Conservation (phyloP, 164 flowering plant species). For the Akebia trifoliata region DNA sequence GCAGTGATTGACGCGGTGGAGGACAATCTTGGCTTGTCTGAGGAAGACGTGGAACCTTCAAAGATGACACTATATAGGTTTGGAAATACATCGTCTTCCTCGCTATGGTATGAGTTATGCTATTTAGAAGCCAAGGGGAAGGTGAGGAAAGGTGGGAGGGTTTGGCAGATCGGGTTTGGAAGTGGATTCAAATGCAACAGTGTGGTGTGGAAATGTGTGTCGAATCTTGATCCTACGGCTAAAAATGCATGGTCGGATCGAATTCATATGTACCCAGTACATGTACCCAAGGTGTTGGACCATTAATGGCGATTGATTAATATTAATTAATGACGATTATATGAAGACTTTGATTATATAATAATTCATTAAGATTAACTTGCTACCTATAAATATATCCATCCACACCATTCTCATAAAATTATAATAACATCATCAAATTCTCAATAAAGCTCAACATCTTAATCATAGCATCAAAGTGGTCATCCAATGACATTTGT, state of each 20-base stretch:
- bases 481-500: too few relatives aligned
- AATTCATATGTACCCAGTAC: conserved; percentile 17
- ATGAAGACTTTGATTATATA: too few relatives aligned
- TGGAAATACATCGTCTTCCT: conserved; percentile 21
- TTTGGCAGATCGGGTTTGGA: conserved; percentile 20
- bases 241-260: conserved; percentile 21
- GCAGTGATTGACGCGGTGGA: conserved; percentile 14
- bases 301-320: not conserved
- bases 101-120: conserved; percentile 18
- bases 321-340: too few relatives aligned
- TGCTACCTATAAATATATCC: too few relatives aligned
- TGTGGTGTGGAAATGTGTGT: conserved; percentile 22
- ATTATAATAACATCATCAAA: too few relatives aligned
- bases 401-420: too few relatives aligned
- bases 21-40: conserved; percentile 8
- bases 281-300: conserved; percentile 10
- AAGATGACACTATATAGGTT: conserved; percentile 22
- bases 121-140: conserved; percentile 19
- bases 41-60: conserved; percentile 12
- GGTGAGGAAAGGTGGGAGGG: conserved; percentile 17
- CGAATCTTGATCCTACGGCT: conserved; percentile 3
- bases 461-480: too few relatives aligned
- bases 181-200: conserved; percentile 22
- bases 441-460: too few relatives aligned
- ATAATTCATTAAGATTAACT: too few relatives aligned